Evolutionary conservation across 768 basidiomycete species (phyloP).

Genomic region (Holtermannia corniformis): DNA sequence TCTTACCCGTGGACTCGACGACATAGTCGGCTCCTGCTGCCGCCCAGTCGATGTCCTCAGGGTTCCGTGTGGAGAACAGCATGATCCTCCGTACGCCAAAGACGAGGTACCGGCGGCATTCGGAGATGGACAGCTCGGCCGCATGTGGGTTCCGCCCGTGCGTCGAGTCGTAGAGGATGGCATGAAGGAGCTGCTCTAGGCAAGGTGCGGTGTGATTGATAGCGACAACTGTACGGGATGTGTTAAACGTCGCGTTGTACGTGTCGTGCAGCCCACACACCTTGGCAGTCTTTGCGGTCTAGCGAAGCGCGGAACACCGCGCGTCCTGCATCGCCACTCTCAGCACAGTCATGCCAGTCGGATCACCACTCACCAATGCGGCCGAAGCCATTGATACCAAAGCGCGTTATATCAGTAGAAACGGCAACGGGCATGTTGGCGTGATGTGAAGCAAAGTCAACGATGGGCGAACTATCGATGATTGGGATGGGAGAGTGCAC

Average conservation of each 20-base stretch:
- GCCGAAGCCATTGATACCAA: conserved; percentile 42
- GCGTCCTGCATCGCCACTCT: conserved; percentile 11
- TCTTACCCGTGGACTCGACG: conserved; percentile 40
- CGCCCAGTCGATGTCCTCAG: conserved; percentile 35
- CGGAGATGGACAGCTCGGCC: conserved; percentile 20
- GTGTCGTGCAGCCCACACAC: conserved; percentile 14
- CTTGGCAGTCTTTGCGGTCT: conserved; percentile 2
- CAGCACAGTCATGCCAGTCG: not conserved
- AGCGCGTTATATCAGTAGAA: conserved; percentile 4
- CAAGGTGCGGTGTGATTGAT: conserved; percentile 43
- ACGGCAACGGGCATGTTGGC: too few relatives aligned
- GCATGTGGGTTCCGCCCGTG: conserved; percentile 31
- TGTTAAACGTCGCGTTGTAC: conserved; percentile 14
- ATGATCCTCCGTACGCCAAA: conserved; percentile 28
- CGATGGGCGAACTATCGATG: too few relatives aligned
- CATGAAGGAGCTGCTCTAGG: conserved; percentile 35
- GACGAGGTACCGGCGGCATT: conserved; percentile 17
- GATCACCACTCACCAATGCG: conserved; percentile 33
- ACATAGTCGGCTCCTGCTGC: conserved; percentile 36
- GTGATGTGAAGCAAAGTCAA: too few relatives aligned
- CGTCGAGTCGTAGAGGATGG: conserved; percentile 40
- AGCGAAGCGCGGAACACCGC: not conserved
- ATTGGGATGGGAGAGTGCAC: too few relatives aligned
- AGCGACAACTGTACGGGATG: conserved; percentile 31
- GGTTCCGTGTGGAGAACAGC: conserved; percentile 35